Base-by-base conservation (phyloP, 768 basidiomycete genomes). In the Panaeolus cyanescens region DNA sequence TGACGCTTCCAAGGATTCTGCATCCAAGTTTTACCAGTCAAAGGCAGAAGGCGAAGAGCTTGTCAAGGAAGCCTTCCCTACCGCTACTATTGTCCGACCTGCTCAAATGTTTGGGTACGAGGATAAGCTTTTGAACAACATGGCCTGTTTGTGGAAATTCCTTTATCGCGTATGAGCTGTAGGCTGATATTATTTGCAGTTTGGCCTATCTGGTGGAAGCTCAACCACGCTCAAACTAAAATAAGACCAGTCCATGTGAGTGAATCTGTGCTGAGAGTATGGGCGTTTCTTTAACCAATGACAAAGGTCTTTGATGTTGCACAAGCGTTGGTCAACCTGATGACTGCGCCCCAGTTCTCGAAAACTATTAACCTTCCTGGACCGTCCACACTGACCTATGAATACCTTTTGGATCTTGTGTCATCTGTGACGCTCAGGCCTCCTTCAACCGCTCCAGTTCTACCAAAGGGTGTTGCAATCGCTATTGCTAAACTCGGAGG, bases 181-280 rank as follows among this genome's bases (percentile, higher is more conserved):
- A 22, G 60, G 32, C 37, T 56, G 53, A 64, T 45, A 53, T 45
- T 50, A 62, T 22, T 22, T 60, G 17, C 69, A 96, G 95, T 86
- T 65, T 96, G 91, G 85, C 91, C 96, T 13, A 89, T 94, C 62
- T 91, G 92, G 84, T 99, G 90, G 93, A 92, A 92, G 72, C 82
- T 99, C 63, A 99, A 99, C 80, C 77, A 91, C 68, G 92, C 87
- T 34, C 78, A 90, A 74, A 96, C 97, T 22, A 87, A 85, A 76
- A 86, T 92, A 74, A 90, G 94, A 32, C 97, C 97, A 0, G 93
- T 91, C 50, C 95, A 98, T 83, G 93, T 93, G 79, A 75, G 87
- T 79, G 53, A 59, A 63, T 61, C 45, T 56, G 56, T 63, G 64
- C 58, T 62, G 42, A 42, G 50, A 39, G 31, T 37, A 58, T 59